Conservation (phyloP, 2,329 filamentous ascomycete genomes). For the Pyrenophora teres region DNA sequence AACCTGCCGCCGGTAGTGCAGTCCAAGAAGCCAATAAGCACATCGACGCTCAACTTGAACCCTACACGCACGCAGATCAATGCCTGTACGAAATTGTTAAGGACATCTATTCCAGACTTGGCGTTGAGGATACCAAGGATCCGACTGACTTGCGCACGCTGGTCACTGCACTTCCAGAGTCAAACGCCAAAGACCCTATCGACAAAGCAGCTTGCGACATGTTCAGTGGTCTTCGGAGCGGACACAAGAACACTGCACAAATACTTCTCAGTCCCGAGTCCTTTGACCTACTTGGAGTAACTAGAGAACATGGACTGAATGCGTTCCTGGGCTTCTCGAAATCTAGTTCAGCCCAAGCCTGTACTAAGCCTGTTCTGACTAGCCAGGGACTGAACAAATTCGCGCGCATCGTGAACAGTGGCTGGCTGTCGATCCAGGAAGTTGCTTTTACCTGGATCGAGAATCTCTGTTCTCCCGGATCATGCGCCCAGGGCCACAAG, state of each 20-base stretch:
- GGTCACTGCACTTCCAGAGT: slow-evolving; percentile 23
- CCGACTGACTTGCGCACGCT: slow-evolving; percentile 45
- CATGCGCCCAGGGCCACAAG: slow-evolving; percentile 19
- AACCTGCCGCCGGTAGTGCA: slow-evolving; percentile 52
- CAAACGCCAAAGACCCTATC: slow-evolving; percentile 19
- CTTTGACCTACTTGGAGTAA: slow-evolving; percentile 55
- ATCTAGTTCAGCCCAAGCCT: slow-evolving; percentile 48
- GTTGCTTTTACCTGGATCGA: slow-evolving; percentile 61
- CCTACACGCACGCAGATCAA: slow-evolving; percentile 61
- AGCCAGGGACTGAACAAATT: slow-evolving; percentile 50
- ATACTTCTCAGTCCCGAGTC: slow-evolving; percentile 56
- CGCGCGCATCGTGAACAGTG: slow-evolving; percentile 52
- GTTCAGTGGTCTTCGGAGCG: slow-evolving; percentile 44
- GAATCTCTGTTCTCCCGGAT: slow-evolving; percentile 53
- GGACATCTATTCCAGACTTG: slow-evolving; percentile 58
- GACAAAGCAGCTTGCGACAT: slow-evolving; percentile 52
- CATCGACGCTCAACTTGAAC: slow-evolving; percentile 60
- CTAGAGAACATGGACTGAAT: slow-evolving; percentile 57
- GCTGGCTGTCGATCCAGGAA: slow-evolving; percentile 56
- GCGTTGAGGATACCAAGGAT: slow-evolving; percentile 53
- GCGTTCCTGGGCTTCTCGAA: slow-evolving; percentile 63
- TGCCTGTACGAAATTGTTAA: slow-evolving; percentile 61
- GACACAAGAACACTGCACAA: slow-evolving; percentile 50
- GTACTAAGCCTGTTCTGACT: slow-evolving; percentile 47
- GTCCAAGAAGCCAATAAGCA: slow-evolving; percentile 59